Evolutionary conservation across 768 basidiomycete genomes (phyloP).

Genomic region (Serendipita sp.): DNA sequence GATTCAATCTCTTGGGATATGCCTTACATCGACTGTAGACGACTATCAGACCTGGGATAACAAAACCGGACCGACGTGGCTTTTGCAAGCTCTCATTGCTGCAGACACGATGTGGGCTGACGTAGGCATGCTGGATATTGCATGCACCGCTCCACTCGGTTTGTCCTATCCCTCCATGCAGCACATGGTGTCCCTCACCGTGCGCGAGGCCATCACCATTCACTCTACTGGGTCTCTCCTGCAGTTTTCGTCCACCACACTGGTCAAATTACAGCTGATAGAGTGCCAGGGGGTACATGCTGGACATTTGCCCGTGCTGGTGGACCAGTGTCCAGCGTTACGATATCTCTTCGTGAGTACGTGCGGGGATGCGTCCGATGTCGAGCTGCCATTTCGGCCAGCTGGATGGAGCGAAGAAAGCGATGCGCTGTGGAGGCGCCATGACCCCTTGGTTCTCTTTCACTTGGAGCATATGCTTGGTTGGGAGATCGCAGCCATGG

Average conservation of each 20-base stretch:
- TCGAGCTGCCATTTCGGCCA: neutral
- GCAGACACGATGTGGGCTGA: too few species aligned
- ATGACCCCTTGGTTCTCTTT: neutral
- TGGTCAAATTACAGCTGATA: neutral
- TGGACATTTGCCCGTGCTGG: neutral
- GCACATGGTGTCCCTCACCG: neutral
- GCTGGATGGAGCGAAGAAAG: neutral
- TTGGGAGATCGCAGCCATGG: constrained; percentile 1
- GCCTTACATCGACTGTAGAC: neutral
- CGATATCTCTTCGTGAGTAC: neutral
- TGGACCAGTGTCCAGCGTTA: neutral
- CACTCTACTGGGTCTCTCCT: too few species aligned
- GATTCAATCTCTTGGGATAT: neutral
- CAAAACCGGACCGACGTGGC: too few species aligned
- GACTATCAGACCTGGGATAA: neutral
- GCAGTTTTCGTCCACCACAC: too few species aligned
- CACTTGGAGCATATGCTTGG: neutral
- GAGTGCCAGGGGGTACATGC: neutral
- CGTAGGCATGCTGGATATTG: neutral
- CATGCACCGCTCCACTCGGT: neutral
- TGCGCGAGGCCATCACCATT: neutral
- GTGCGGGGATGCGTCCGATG: neutral
- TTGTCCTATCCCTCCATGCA: neutral
- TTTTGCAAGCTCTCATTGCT: neutral
- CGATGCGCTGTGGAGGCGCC: neutral